These are phyloP conservation scores for Metschnikowia lunata DNA, from an alignment of 805 yeast genomes.

Conservation along the genomic window DNA sequence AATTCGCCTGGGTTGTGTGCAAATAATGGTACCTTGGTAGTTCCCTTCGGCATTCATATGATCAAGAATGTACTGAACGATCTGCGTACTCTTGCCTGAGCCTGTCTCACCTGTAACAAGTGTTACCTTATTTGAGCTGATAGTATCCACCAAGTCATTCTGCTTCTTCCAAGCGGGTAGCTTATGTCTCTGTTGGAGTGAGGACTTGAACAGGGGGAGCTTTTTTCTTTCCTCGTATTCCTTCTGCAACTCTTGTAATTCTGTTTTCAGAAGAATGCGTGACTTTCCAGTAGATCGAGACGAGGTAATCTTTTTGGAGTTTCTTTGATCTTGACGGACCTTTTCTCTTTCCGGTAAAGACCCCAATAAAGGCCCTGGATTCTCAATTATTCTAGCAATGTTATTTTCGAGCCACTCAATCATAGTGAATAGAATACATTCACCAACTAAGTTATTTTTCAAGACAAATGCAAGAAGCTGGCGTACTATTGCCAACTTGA, in stretches of 20 bases:
- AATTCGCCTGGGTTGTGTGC: conserved; percentile 95
- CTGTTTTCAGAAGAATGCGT: conserved; percentile 1
- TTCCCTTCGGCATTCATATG: conserved; percentile 46
- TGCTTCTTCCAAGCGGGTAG: conserved; percentile 85
- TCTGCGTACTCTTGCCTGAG: conserved; percentile 94
- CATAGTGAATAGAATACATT: conserved; percentile 62
- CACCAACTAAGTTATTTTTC: conserved; percentile 53
- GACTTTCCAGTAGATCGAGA: conserved; percentile 1
- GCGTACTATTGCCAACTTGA: conserved; percentile 53
- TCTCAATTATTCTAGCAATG: conserved; percentile 50
- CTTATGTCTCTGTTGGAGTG: conserved; percentile 42
- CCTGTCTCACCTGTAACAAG: conserved; percentile 96
- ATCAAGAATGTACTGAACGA: conserved; percentile 85
- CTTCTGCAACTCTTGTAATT: not conserved
- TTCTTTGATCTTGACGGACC: not conserved
- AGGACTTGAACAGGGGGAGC: conserved; percentile 27
- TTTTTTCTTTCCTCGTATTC: conserved; percentile 3
- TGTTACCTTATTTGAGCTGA: conserved; percentile 59
- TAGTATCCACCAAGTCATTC: conserved; percentile 49
- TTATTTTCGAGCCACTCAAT: conserved; percentile 76
- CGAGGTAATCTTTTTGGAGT: not conserved
- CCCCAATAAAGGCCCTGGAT: conserved; percentile 65
- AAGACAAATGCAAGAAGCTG: conserved; percentile 43
- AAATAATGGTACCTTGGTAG: conserved; percentile 58
- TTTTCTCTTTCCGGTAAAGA: not conserved